Conservation (phyloP, 2,329 filamentous ascomycete species). For the Corniculantispora saksenae region DNA sequence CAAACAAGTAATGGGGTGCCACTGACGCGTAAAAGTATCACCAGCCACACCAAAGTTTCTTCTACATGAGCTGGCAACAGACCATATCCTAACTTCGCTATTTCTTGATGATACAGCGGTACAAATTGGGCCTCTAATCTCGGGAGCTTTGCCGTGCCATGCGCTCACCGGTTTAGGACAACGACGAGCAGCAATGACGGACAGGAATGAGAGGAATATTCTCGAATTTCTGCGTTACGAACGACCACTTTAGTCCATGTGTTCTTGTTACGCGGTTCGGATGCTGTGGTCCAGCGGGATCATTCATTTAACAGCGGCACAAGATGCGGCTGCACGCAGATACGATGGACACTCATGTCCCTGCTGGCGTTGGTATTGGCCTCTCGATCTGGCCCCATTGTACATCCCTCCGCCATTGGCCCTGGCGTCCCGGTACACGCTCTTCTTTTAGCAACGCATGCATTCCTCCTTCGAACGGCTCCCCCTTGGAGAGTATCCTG, state of each 20-base stretch:
- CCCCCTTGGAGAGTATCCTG: background rate
- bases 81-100: background rate
- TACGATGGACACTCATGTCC: background rate
- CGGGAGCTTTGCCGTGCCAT: background rate
- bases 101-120: background rate
- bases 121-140: background rate
- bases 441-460: background rate
- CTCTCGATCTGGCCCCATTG: background rate
- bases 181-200: background rate
- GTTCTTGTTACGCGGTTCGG: background rate
- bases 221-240: background rate
- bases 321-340: constrained; percentile 7
- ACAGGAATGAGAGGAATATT: background rate
- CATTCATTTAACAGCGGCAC: background rate
- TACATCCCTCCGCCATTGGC: background rate
- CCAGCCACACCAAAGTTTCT: constrained; percentile 1
- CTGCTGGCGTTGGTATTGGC: background rate
- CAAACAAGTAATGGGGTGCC: background rate
- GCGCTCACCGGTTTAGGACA: background rate
- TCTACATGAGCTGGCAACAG: background rate
- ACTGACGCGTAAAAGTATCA: background rate
- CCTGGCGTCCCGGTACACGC: background rate
- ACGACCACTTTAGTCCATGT: background rate
- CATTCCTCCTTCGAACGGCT: background rate
- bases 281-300: background rate